Base-by-base conservation (phyloP, 2,329 filamentous ascomycete genomes). In the Calonectria pauciramosa region DNA sequence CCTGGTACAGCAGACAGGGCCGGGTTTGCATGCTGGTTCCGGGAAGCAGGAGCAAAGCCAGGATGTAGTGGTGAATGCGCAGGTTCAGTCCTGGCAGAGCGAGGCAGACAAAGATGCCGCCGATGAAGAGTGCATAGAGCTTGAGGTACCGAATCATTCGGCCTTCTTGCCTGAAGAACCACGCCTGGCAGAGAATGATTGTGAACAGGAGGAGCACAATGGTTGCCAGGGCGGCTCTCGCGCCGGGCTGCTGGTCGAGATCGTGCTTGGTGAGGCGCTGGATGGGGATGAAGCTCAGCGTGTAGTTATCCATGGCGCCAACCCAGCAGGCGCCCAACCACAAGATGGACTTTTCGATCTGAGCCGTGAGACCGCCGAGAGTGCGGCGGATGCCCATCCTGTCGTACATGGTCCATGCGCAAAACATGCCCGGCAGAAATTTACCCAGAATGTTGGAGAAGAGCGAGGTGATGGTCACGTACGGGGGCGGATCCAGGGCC, bases 271-370 rank as follows among this genome's bases (percentile, higher is more conserved):
- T 99, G n/a, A 99, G 89, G 3, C 97, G 93, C 84, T 96, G 92
- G 78, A 99, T 97, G 0, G 97, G 97, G 75, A 99, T 98, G 86
- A 95, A 94, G 80, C 95, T 94, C 81, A 99, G 95, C 0, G 97
- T 99, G 85, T 98, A 97, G 85, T 99, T 99, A 82, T 96, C 96
- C 78, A 99, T 86, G 1, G 95, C 93, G 20, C 96, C 97, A 49
- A 98, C 92, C 94, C 97, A 99, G 82, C 94, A 96, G 10, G 93
- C 93, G 1, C 96, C 96, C 0, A 99, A 88, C 94, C 96, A 99
- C 34, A 99, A 89, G 3, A 99, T 85, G 0, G 95, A 95, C 88
- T 98, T 98, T 82, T 98, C 96, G 54, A 98, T 80, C 82, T 98
- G 96, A 0, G 96, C 95, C 0, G 91, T 93, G 2, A 98, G 89